Percentiles rank a stretch among this genome's conserved stretches.
Evolutionary conservation across 139 green algal genomes (phyloP).

Genomic region (Raphidocelis subcapitata): DNA sequence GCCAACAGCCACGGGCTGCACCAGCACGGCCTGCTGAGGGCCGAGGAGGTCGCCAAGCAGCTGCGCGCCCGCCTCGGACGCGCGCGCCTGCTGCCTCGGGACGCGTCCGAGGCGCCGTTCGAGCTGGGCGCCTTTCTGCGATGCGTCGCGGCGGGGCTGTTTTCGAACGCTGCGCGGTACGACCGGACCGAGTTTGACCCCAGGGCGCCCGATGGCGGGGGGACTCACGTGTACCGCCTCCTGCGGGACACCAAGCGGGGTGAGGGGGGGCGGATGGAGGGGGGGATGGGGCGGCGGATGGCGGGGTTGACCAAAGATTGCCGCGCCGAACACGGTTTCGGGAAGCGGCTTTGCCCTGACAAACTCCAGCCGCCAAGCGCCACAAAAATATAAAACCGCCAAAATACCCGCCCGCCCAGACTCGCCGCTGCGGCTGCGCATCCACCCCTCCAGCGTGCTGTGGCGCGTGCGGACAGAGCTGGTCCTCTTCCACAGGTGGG

Average conservation of each 20-base stretch:
- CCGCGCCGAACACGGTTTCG: too few relatives aligned
- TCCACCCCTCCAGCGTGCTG: constrained; percentile 36
- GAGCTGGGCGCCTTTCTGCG: constrained; percentile 13
- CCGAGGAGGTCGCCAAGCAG: constrained; percentile 60
- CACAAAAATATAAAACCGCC: too few relatives aligned
- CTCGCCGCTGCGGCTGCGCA: constrained; percentile 27
- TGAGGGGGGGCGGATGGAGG: neutral
- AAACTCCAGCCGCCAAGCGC: too few relatives aligned
- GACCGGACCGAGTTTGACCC: constrained; percentile 51
- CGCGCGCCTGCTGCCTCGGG: constrained; percentile 42
- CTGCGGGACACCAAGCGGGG: constrained; percentile 34
- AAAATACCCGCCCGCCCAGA: too few relatives aligned
- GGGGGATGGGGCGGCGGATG: too few relatives aligned
- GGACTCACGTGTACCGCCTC: constrained; percentile 62
- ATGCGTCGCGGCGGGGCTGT: constrained; percentile 56
- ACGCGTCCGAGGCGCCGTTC: constrained; percentile 1
- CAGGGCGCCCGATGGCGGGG: constrained; percentile 31
- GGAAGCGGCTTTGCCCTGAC: too few relatives aligned
- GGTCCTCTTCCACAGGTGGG: constrained; percentile 24
- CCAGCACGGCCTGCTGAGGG: constrained; percentile 71
- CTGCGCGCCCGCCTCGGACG: constrained; percentile 46
- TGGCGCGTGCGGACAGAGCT: constrained; percentile 8
- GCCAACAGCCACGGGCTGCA: constrained; percentile 59
- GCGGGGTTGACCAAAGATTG: too few relatives aligned
- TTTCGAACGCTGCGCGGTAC: constrained; percentile 65